phyloP scores from a whole-genome alignment of 176 grass and related monocot species.

The Triticum timopheevii region DNA sequence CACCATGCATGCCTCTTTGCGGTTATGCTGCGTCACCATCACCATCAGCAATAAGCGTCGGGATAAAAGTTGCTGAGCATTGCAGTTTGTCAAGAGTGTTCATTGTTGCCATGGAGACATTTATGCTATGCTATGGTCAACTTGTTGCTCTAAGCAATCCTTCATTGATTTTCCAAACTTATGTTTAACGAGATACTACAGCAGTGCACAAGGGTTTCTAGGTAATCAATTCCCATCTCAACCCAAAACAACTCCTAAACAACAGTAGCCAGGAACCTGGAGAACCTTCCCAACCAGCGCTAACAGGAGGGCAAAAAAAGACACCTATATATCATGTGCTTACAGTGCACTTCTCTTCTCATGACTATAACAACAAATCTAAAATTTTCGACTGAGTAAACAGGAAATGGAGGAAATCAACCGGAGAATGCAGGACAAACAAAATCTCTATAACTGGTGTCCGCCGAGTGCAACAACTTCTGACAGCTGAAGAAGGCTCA shows the following conservation, averaged over 20 bases:
- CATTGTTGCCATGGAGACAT: too few relatives aligned
- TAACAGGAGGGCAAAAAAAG: neutral
- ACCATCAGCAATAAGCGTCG: too few relatives aligned
- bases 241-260: neutral
- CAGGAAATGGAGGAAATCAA: conserved; percentile 19
- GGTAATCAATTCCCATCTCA: too few relatives aligned
- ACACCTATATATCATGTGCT: conserved; percentile 22
- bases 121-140: neutral
- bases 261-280: neutral
- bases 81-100: too few relatives aligned
- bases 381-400: conserved; percentile 9
- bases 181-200: neutral
- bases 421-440: conserved; percentile 10
- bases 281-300: too few relatives aligned
- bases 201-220: neutral
- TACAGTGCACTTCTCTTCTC: conserved; percentile 19
- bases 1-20: too few relatives aligned
- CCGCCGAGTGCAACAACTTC: conserved; percentile 1
- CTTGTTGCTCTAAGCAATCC: neutral
- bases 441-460: conserved; percentile 29
- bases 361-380: conserved; percentile 38
- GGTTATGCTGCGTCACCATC: too few relatives aligned
- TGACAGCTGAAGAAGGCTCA: conserved; percentile 39
- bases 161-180: neutral
- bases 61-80: too few relatives aligned